Evolutionary conservation across 2,329 filamentous ascomycete species (phyloP).

Genomic region (Colletotrichum sp.): DNA sequence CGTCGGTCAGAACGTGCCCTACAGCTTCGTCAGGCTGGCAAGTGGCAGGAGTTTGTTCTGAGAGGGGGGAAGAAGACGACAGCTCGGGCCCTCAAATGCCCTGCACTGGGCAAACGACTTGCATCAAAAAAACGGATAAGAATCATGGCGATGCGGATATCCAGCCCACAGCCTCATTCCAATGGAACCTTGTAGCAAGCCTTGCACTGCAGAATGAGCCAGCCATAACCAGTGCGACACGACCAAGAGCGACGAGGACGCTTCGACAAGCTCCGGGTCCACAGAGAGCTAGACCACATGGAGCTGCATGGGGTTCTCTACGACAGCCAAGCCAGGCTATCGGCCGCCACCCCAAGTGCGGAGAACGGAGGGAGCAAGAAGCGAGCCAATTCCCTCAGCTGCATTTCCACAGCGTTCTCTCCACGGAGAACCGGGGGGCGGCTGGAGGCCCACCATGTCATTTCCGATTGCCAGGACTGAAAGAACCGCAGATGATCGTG

Average conservation of each 20-base stretch:
- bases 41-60: constrained; percentile 56
- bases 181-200: not conserved
- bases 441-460: not conserved
- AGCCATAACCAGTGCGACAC: not conserved
- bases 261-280: not conserved
- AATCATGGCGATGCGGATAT: not conserved
- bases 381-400: not conserved
- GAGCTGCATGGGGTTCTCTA: not conserved
- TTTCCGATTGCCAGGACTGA: not conserved
- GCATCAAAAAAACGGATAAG: not conserved
- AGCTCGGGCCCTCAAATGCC: not conserved
- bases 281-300: not conserved
- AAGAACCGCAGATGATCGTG: not conserved
- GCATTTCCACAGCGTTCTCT: not conserved
- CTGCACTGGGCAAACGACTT: not conserved
- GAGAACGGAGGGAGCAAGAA: constrained; percentile 5
- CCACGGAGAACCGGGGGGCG: not conserved
- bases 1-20: constrained; percentile 86
- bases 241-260: not conserved
- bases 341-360: not conserved
- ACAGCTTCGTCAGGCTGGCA: constrained; percentile 83
- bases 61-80: constrained; percentile 8
- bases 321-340: constrained; percentile 1
- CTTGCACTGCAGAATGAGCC: not conserved
- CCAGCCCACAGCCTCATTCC: not conserved